Evolutionary conservation across 2,329 filamentous ascomycete genomes (phyloP).

Genomic region (Claviceps purpurea): DNA sequence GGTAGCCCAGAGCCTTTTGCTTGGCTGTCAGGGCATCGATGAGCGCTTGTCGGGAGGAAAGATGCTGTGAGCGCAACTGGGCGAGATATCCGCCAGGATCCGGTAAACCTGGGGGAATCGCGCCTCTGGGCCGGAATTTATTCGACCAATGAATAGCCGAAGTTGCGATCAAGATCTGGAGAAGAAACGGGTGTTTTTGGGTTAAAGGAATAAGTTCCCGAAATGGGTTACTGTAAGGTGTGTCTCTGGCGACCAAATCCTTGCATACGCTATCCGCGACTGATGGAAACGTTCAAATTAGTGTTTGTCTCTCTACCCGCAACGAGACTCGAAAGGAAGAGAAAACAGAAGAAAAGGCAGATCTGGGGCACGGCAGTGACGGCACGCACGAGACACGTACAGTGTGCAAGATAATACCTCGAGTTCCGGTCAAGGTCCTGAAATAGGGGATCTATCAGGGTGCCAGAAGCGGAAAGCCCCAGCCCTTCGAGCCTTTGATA

Average conservation of each 20-base stretch:
- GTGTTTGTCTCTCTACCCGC: neutral
- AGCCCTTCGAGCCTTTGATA: neutral
- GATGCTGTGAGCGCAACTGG: conserved; percentile 23
- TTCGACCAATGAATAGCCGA: conserved; percentile 37
- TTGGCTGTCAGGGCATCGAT: conserved; percentile 34
- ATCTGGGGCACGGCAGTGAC: neutral
- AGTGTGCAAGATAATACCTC: conserved; percentile 36
- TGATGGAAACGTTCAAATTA: conserved; percentile 14
- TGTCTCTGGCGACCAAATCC: conserved; percentile 38
- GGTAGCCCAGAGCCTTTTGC: conserved; percentile 31
- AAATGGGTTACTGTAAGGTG: conserved; percentile 32
- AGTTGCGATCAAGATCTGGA: conserved; percentile 34
- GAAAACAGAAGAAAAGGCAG: neutral
- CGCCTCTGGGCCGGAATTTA: conserved; percentile 21
- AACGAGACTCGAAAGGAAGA: neutral
- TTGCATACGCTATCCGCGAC: conserved; percentile 36
- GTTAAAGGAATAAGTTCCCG: conserved; percentile 35
- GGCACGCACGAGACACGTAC: conserved; percentile 20
- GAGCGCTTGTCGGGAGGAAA: conserved; percentile 25
- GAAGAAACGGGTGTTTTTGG: conserved; percentile 29
- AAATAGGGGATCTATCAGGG: conserved; percentile 40
- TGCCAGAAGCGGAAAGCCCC: conserved; percentile 2
- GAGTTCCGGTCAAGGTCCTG: conserved; percentile 35
- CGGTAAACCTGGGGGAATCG: conserved; percentile 17
- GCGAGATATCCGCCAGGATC: conserved; percentile 24